phyloP scores from a whole-genome alignment of 768 basidiomycete genomes.

The Piloderma croceum region DNA sequence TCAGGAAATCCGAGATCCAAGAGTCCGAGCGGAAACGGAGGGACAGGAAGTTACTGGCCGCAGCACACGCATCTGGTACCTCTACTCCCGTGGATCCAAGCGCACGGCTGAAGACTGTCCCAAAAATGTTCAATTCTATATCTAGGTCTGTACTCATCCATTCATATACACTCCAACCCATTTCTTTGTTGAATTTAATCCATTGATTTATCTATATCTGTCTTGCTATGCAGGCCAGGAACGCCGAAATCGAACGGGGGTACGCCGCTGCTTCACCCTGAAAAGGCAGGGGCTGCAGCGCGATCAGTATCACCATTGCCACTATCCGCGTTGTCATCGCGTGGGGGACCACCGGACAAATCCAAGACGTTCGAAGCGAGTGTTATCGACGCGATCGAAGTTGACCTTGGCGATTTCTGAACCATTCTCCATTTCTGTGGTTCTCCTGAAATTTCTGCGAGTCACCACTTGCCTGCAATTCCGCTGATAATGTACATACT shows the following conservation, averaged over 20 bases:
- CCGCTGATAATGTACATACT: too few species aligned
- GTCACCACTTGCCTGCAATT: too few species aligned
- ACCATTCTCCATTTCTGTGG: slow-evolving; percentile 2
- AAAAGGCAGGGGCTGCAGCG: slow-evolving; percentile 18
- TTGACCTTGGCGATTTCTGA: slow-evolving; percentile 78
- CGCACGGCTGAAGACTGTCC: slow-evolving; percentile 61
- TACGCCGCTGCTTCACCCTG: slow-evolving; percentile 34
- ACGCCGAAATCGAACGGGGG: slow-evolving; percentile 25
- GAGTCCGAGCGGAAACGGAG: slow-evolving; percentile 66
- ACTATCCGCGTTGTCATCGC: slow-evolving; percentile 14
- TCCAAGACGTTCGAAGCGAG: slow-evolving; percentile 48
- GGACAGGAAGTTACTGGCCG: slow-evolving; percentile 54
- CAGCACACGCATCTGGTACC: slow-evolving; percentile 29
- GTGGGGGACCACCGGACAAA: slow-evolving; percentile 13
- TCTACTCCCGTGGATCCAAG: slow-evolving; percentile 52
- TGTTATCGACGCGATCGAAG: slow-evolving; percentile 61
- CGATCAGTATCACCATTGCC: slow-evolving; percentile 35
- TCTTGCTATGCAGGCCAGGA: slow-evolving; percentile 4
- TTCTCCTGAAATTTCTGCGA: too few species aligned
- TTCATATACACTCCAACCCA: too few species aligned
- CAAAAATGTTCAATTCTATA: slow-evolving; percentile 48
- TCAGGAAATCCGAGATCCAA: slow-evolving; percentile 68
- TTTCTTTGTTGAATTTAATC: slow-evolving; percentile 3
- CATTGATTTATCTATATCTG: slow-evolving; percentile 1
- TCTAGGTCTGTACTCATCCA: slow-evolving; percentile 69